Evolutionary conservation across 768 basidiomycete species (phyloP), one percentile per base, ranked within the genome.

Genomic region (Mycena capillaripes): DNA sequence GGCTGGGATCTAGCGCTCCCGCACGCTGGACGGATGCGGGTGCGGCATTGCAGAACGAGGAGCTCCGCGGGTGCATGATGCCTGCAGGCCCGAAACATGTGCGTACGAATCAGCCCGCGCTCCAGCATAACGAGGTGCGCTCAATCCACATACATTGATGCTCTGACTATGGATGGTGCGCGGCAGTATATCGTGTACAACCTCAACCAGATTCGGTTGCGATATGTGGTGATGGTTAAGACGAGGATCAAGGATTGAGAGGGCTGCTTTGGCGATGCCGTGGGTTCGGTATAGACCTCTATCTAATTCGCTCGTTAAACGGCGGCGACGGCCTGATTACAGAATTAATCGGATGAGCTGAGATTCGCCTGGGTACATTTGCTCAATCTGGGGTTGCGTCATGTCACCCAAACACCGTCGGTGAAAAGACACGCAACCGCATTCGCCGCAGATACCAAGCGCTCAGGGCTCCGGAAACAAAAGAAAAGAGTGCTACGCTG

Each of bases 221-320:
- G 65, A 10, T 66, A 66, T 66, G 56, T 67, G 4, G 66, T 67
- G 56, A 67, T 67, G 57, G 55, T 66, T 30, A 66, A 58, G 55
- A 34, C 40, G 11, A 55, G 38, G 27, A 12, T 3, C 3, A 64
- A 53, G 36, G 48, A 40, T 30, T 53, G 40, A 42, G 6, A 6
- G 34, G 34, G 34, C 12, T 36, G 34, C 34, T n/a, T 12, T 36
- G n/a, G n/a, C n/a, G n/a, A n/a, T n/a, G n/a, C n/a, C n/a, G n/a
- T n/a, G n/a, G n/a, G n/a, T n/a, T n/a, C n/a, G n/a, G n/a, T n/a
- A n/a, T n/a, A n/a, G n/a, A n/a, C n/a, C n/a, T n/a, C n/a, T n/a
- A n/a, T n/a, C n/a, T n/a, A n/a, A n/a, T n/a, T n/a, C n/a, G n/a
- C n/a, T n/a, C n/a, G n/a, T n/a, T n/a, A n/a, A n/a, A n/a, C n/a